Percentiles rank a stretch among this genome's conserved stretches.
Conservation (phyloP, 805 yeast species). For the Sporopachydermia quercuum region DNA sequence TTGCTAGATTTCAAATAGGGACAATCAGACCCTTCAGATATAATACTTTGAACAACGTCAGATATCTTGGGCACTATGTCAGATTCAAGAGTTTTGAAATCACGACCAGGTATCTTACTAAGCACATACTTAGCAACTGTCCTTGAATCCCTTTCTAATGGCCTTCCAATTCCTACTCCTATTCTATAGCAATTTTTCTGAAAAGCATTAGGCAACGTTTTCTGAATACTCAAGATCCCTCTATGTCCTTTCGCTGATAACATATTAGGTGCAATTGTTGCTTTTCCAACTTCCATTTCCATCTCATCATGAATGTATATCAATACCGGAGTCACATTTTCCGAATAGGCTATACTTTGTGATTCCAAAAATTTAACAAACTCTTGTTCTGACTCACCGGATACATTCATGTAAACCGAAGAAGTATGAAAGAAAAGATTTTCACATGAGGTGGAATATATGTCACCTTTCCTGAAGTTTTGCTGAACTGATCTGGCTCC, state of each 20-base stretch:
- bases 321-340: conserved; percentile 21
- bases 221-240: conserved; percentile 52
- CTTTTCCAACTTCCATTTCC: conserved; percentile 47
- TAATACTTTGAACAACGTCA: too few species aligned
- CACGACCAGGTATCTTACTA: too few species aligned
- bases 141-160: conserved; percentile 27
- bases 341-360: conserved; percentile 11
- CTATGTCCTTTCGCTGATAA: conserved; percentile 72
- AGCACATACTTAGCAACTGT: conserved; percentile 52
- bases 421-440: conserved; percentile 34
- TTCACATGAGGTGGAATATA: conserved; percentile 7
- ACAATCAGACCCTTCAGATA: too few species aligned
- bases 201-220: conserved; percentile 21
- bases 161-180: conserved; percentile 67
- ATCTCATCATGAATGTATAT: conserved; percentile 73
- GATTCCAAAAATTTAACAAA: conserved; percentile 28
- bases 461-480: conserved; percentile 6
- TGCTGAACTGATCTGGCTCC: conserved; percentile 6
- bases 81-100: too few species aligned
- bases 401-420: conserved; percentile 52
- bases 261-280: conserved; percentile 44
- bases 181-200: conserved; percentile 44
- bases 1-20: too few species aligned
- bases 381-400: conserved; percentile 42
- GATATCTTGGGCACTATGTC: too few species aligned